A percentile compares a stretch with the other conserved stretches of the same genome.
Evolutionary conservation across 2,329 filamentous ascomycete genomes (phyloP).

Genomic region (Chalaropsis ovoidea): DNA sequence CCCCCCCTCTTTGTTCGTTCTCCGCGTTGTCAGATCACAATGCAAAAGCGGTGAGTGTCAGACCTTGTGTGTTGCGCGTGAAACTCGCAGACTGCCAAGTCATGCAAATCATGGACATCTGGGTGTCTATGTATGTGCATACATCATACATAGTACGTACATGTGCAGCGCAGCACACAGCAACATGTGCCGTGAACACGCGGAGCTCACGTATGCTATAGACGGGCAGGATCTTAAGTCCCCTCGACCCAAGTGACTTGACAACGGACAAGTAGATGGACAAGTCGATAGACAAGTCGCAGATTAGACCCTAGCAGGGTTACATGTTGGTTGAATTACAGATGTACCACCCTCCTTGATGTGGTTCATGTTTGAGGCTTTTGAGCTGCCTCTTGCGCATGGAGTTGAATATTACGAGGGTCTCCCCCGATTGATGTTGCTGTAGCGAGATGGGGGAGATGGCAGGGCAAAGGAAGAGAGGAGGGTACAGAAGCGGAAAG

Average conservation of each 20-base stretch:
- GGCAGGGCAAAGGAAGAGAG: neutral
- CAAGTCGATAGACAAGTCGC: neutral
- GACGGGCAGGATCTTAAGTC: conserved; percentile 1
- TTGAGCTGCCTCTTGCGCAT: conserved; percentile 10
- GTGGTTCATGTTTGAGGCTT: conserved; percentile 12
- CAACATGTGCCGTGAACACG: too few relatives aligned
- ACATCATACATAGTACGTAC: neutral
- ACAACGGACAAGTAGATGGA: neutral
- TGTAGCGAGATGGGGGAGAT: neutral
- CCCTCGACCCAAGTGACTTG: neutral
- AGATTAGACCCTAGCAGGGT: neutral
- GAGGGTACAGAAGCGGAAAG: neutral
- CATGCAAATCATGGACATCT: neutral
- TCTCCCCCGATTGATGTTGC: neutral
- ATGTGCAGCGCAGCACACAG: neutral
- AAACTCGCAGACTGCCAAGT: conserved; percentile 7
- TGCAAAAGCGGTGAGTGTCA: conserved; percentile 13
- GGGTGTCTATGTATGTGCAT: neutral
- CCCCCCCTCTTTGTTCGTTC: neutral
- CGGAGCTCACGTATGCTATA: neutral
- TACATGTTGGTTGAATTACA: neutral
- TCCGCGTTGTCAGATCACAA: neutral
- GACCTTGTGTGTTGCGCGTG: conserved; percentile 13
- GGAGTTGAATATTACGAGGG: neutral
- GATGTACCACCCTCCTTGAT: conserved; percentile 6